phyloP scores from a whole-genome alignment of 306 rosid genomes.

The Coriaria nepalensis region DNA sequence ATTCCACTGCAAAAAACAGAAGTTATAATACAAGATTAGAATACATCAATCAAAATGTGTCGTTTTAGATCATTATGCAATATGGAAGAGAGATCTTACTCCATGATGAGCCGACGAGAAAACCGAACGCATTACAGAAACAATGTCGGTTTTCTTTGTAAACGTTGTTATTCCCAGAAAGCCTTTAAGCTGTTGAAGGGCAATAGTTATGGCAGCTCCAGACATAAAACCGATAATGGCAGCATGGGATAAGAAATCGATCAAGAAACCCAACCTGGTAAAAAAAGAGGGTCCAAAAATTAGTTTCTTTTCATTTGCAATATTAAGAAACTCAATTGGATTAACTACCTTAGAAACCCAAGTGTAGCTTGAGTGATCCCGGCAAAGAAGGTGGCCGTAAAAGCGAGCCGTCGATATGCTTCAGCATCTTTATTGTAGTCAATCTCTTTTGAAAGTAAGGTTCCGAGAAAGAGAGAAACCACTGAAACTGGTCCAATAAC shows the following conservation, averaged over 20 bases:
- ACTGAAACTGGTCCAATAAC: slow-evolving; percentile 31
- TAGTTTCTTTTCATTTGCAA: no score
- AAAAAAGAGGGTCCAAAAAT: neutral
- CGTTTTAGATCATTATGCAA: neutral
- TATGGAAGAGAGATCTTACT: slow-evolving; percentile 24
- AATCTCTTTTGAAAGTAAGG: slow-evolving; percentile 15
- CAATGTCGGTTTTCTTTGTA: slow-evolving; percentile 61
- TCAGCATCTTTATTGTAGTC: slow-evolving; percentile 2
- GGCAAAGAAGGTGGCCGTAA: slow-evolving; percentile 27
- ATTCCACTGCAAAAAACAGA: slow-evolving; percentile 69
- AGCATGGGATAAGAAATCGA: slow-evolving; percentile 91
- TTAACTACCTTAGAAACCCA: slow-evolving; percentile 18
- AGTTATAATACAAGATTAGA: neutral
- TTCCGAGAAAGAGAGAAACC: slow-evolving; percentile 28
- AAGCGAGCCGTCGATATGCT: slow-evolving; percentile 18
- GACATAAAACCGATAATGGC: slow-evolving; percentile 97
- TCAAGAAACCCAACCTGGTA: slow-evolving; percentile 83
- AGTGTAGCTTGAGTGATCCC: slow-evolving; percentile 22
- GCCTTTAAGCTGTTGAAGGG: slow-evolving; percentile 95
- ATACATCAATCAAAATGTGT: no score
- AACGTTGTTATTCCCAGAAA: slow-evolving; percentile 69
- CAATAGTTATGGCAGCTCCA: slow-evolving; percentile 95
- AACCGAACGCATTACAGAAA: slow-evolving; percentile 61
- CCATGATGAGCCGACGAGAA: slow-evolving; percentile 53
- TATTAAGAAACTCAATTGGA: no score